Evolutionary conservation across 495 filamentous ascomycete genomes (phyloP), one percentile per base, ranked within the genome.

Genomic region (Aspergillus sclerotiicarbonarius): DNA sequence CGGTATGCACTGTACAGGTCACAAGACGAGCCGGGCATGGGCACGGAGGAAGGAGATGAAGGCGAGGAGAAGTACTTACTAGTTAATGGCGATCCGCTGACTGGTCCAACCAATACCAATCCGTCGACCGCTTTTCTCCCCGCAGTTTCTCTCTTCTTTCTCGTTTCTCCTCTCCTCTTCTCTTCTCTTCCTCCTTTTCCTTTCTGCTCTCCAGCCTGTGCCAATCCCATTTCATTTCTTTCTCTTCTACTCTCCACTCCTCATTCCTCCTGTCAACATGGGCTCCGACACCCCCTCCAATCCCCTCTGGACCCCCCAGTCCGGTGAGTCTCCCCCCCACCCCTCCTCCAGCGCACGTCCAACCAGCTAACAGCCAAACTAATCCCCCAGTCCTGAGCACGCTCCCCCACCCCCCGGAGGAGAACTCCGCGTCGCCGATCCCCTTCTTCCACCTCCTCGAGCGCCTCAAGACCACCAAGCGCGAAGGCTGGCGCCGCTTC

Each of bases 401-500:
- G 41, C 73, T 84, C 33, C 70, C 77, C 37, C 64, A 77, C 57
- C 74, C 79, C 21, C 87, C 83, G 10, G 62, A 73, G 49, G 79
- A 85, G 58, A 79, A 84, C 61, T 79, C 90, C 16, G 72, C 73
- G 49, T 92, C 92, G 0, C 92, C 93, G 1, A 65, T 98, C 47
- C 85, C 90, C 39, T 98, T 96, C 80, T 90, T 98, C 67, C 94
- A 98, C 75, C 76, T 96, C 56, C 83, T 98, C 48, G 88, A 92
- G 75, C 88, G 89, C 32, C 81, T 98, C 12, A 98, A 98, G 84
- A 96, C 92, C 13, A 95, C 86, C 54, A 93, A 92, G 67, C 89
- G 94, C 59, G 95, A 96, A 75, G 94, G 94, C 51, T 98, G 94
- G 94, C 86, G 87, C 58, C 86, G 92, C 33, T 95, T 96, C 67